Percentiles rank a stretch among this genome's conserved stretches.
phyloP scores from a whole-genome alignment of 2,329 filamentous ascomycete species.

The Arthrobotrys sinensis region DNA sequence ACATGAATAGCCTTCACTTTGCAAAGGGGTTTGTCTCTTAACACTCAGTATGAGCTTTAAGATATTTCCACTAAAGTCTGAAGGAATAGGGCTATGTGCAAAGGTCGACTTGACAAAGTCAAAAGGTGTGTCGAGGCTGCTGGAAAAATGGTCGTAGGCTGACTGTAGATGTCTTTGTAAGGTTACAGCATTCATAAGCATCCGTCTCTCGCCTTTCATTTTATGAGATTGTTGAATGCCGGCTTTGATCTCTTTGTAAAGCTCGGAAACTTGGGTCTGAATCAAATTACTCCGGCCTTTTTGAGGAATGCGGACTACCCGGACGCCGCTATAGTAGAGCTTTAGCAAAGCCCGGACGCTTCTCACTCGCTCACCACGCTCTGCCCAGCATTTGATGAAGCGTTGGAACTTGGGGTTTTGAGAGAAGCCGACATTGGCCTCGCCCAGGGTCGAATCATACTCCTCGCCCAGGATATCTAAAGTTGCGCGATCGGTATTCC shows the following conservation, averaged over 20 bases:
- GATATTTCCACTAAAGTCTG: slow-evolving; percentile 71
- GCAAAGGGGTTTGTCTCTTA: slow-evolving; percentile 62
- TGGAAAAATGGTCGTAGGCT: slow-evolving; percentile 72
- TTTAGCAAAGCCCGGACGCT: slow-evolving; percentile 70
- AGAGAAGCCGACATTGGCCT: slow-evolving; percentile 66
- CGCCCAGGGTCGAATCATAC: slow-evolving; percentile 58
- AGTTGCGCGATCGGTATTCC: slow-evolving; percentile 69
- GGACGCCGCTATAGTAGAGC: slow-evolving; percentile 72
- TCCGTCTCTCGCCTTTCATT: slow-evolving; percentile 69
- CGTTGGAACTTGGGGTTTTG: slow-evolving; percentile 67
- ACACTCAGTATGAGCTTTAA: slow-evolving; percentile 70
- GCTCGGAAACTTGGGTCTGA: slow-evolving; percentile 70
- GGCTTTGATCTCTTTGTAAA: slow-evolving; percentile 69
- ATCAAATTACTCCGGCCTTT: slow-evolving; percentile 69
- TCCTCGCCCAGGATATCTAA: slow-evolving; percentile 66
- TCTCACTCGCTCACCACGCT: slow-evolving; percentile 68
- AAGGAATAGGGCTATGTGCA: slow-evolving; percentile 69
- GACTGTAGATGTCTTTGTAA: slow-evolving; percentile 70
- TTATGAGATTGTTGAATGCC: slow-evolving; percentile 68
- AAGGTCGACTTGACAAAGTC: slow-evolving; percentile 71
- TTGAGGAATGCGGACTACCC: slow-evolving; percentile 70
- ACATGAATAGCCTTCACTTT: slow-evolving; percentile 64
- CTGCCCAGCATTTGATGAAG: slow-evolving; percentile 69
- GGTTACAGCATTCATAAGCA: slow-evolving; percentile 70
- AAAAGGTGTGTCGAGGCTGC: slow-evolving; percentile 70